Conservation (phyloP, 805 yeast genomes). For the Kodamaea restingae region DNA sequence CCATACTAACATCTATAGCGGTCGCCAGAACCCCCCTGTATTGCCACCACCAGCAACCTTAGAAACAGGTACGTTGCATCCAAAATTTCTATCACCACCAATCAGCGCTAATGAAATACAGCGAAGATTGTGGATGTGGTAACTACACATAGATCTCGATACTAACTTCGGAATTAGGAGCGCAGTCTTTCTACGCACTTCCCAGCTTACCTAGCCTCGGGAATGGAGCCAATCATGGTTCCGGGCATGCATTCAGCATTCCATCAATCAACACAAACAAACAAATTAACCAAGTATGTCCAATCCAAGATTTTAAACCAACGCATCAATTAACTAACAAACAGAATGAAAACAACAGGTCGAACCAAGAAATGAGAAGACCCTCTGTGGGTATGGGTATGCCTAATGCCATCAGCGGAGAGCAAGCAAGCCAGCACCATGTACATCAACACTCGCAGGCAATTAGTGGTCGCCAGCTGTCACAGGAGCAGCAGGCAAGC, state of each 20-base stretch:
- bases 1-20: conserved; percentile 15
- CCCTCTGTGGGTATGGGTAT: conserved; percentile 23
- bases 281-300: conserved; percentile 23
- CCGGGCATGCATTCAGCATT: conserved; percentile 45
- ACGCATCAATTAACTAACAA: conserved; percentile 10
- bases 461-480: conserved; percentile 16
- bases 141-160: conserved; percentile 1
- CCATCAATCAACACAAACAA: conserved; percentile 42
- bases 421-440: conserved; percentile 16
- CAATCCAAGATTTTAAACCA: not conserved
- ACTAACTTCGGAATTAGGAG: conserved; percentile 32
- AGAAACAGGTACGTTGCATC: conserved; percentile 44
- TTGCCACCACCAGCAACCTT: conserved; percentile 57
- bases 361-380: conserved; percentile 21
- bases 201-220: conserved; percentile 52
- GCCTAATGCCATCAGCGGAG: conserved; percentile 24
- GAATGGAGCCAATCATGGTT: conserved; percentile 32
- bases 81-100: not conserved
- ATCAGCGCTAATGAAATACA: too few relatives aligned
- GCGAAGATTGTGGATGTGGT: too few relatives aligned
- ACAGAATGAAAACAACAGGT: conserved; percentile 19
- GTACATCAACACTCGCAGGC: conserved; percentile 11
- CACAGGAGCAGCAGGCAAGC: conserved; percentile 10
- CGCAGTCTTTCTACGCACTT: conserved; percentile 45
- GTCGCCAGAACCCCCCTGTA: conserved; percentile 58